These are phyloP conservation scores for Bruguiera parviflora DNA, from an alignment of 345 rosid genomes.

Conservation along the genomic window DNA sequence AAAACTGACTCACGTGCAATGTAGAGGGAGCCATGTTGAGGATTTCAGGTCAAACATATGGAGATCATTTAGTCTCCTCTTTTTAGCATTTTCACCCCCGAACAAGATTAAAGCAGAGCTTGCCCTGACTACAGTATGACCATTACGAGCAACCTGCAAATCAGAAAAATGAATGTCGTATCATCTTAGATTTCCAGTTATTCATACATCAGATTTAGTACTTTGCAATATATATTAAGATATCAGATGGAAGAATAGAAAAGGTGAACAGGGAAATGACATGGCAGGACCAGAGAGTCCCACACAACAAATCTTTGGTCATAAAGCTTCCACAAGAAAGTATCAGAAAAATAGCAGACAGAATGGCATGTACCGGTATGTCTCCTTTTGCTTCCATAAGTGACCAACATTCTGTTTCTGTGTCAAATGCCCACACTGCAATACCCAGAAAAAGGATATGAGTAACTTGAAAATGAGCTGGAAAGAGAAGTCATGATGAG, in stretches of 20 bases:
- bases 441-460: constrained; percentile 20
- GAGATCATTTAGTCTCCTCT: constrained; percentile 86
- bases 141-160: constrained; percentile 78
- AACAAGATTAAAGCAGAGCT: constrained; percentile 73
- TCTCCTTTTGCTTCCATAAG: constrained; percentile 94
- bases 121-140: constrained; percentile 89
- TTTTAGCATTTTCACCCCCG: constrained; percentile 92
- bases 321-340: not conserved
- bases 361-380: constrained; percentile 53
- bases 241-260: not conserved
- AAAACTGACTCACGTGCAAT: constrained; percentile 75
- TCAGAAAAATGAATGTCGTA: no score
- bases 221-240: not conserved
- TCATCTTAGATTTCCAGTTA: constrained; percentile 6
- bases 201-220: not conserved
- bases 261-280: not conserved
- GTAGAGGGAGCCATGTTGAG: constrained; percentile 90
- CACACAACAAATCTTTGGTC: not conserved
- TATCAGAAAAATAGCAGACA: not conserved
- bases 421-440: constrained; percentile 90
- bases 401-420: constrained; percentile 90
- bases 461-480: constrained; percentile 7
- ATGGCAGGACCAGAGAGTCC: not conserved
- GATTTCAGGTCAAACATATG: constrained; percentile 97
- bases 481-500: not conserved